A percentile compares a stretch with the other conserved stretches of the same genome.
These are phyloP conservation scores for Dioscorea alata DNA, from an alignment of 106 monocot genomes.

Conservation along the genomic window DNA sequence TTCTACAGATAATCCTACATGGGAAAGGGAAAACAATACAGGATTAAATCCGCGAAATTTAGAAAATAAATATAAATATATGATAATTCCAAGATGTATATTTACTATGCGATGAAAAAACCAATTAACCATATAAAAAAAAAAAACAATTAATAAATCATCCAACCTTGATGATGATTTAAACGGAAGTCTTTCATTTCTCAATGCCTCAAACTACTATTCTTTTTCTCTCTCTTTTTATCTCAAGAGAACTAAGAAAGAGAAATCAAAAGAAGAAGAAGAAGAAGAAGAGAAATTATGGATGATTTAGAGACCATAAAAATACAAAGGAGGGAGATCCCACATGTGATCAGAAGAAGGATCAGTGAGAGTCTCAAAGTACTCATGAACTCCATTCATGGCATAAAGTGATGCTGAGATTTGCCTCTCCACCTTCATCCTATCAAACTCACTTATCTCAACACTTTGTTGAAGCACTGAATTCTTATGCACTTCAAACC, in stretches of 20 bases:
- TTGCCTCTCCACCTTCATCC: slow-evolving; percentile 54
- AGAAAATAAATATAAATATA: no score
- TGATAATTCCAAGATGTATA: no score
- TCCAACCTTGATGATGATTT: no score
- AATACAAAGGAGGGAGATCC: slow-evolving; percentile 33
- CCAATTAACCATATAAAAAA: no score
- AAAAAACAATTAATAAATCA: no score
- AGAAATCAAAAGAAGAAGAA: not conserved
- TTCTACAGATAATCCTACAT: no score
- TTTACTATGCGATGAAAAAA: no score
- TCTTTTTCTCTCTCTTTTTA: no score
- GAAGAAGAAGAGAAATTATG: not conserved
- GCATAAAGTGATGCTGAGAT: slow-evolving; percentile 40
- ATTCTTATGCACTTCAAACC: not conserved
- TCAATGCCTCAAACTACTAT: no score
- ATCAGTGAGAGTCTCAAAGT: slow-evolving; percentile 21
- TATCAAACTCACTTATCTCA: slow-evolving; percentile 33
- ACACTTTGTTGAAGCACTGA: not conserved
- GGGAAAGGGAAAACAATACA: no score
- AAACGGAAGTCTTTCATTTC: no score
- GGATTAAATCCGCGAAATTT: no score
- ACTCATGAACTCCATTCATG: slow-evolving; percentile 45
- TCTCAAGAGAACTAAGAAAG: not conserved
- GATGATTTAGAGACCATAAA: not conserved
- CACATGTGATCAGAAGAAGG: slow-evolving; percentile 23